A percentile compares a stretch with the other conserved stretches of the same genome.
Evolutionary conservation across 495 filamentous ascomycete genomes (phyloP).

Genomic region (Beverwykella pulmonaria): DNA sequence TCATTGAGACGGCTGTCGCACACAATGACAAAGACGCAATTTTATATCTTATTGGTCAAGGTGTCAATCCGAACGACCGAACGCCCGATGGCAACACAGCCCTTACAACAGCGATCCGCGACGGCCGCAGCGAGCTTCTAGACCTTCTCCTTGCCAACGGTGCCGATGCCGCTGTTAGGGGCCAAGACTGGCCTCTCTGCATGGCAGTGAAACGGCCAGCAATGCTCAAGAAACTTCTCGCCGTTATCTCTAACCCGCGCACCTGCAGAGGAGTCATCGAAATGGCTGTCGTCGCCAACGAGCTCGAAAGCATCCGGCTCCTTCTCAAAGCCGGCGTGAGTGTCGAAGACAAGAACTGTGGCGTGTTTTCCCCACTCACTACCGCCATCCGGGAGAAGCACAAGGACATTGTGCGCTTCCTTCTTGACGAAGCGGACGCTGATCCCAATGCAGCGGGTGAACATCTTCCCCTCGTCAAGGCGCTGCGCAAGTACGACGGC

Average conservation of each 20-base stretch:
- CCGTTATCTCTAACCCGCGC: slow-evolving; percentile 49
- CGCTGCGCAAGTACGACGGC: slow-evolving; percentile 52
- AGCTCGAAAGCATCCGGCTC: slow-evolving; percentile 47
- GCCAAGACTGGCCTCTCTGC: slow-evolving; percentile 59
- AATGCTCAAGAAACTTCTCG: slow-evolving; percentile 53
- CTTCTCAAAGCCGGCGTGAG: slow-evolving; percentile 54
- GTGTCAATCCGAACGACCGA: slow-evolving; percentile 55
- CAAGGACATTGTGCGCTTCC: slow-evolving; percentile 53
- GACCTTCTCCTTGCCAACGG: slow-evolving; percentile 54
- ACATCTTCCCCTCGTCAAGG: slow-evolving; percentile 59
- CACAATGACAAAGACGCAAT: slow-evolving; percentile 54
- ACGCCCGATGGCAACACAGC: slow-evolving; percentile 52
- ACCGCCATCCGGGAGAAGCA: slow-evolving; percentile 58
- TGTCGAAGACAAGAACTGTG: slow-evolving; percentile 60
- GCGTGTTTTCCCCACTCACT: slow-evolving; percentile 59
- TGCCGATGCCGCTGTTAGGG: slow-evolving; percentile 55
- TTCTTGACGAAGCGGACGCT: slow-evolving; percentile 55
- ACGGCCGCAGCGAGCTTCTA: slow-evolving; percentile 52
- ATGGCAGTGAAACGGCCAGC: slow-evolving; percentile 55
- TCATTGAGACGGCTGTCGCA: slow-evolving; percentile 58
- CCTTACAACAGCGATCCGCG: slow-evolving; percentile 58
- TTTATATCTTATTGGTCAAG: slow-evolving; percentile 53
- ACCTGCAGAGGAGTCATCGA: slow-evolving; percentile 60
- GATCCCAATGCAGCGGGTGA: slow-evolving; percentile 58
- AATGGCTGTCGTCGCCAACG: slow-evolving; percentile 56